A percentile compares a stretch with the other conserved stretches of the same genome.
Evolutionary conservation across 2,329 filamentous ascomycete genomes (phyloP).

Genomic region (Nemania diffusa): DNA sequence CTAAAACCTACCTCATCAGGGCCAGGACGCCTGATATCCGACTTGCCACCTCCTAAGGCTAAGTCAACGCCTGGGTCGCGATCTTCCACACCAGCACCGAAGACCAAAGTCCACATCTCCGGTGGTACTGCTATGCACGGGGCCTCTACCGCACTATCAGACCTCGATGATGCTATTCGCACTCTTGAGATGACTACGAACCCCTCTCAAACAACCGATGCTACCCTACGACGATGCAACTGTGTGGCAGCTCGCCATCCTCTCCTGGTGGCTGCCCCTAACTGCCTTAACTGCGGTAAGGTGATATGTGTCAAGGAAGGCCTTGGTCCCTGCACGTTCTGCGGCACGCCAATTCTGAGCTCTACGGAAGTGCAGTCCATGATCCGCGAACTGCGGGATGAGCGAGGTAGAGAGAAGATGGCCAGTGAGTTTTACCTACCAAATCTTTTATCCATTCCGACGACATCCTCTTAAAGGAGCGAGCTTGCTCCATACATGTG

Average conservation of each 20-base stretch:
- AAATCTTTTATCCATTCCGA: neutral
- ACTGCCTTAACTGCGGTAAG: constrained; percentile 92
- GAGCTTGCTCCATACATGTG: neutral
- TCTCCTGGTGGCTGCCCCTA: constrained; percentile 88
- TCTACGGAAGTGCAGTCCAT: constrained; percentile 82
- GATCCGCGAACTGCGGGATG: constrained; percentile 83
- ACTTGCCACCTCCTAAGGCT: constrained; percentile 71
- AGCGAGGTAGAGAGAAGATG: constrained; percentile 89
- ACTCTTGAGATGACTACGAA: constrained; percentile 93
- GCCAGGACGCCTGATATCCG: constrained; percentile 83
- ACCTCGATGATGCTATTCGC: constrained; percentile 84
- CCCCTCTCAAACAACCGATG: constrained; percentile 69
- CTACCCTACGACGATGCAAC: constrained; percentile 76
- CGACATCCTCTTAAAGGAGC: neutral
- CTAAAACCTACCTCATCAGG: constrained; percentile 72
- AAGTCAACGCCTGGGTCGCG: constrained; percentile 64
- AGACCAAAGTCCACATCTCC: constrained; percentile 76
- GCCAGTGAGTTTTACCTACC: constrained; percentile 51
- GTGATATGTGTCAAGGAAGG: constrained; percentile 96
- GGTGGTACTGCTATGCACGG: constrained; percentile 87
- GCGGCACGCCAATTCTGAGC: constrained; percentile 77
- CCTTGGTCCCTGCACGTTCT: constrained; percentile 93
- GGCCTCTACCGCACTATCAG: constrained; percentile 76
- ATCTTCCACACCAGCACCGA: constrained; percentile 63
- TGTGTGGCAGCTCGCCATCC: constrained; percentile 91